Conservation (phyloP, 192 early-diverging fungal genomes). For the Geranomyces variabilis region DNA sequence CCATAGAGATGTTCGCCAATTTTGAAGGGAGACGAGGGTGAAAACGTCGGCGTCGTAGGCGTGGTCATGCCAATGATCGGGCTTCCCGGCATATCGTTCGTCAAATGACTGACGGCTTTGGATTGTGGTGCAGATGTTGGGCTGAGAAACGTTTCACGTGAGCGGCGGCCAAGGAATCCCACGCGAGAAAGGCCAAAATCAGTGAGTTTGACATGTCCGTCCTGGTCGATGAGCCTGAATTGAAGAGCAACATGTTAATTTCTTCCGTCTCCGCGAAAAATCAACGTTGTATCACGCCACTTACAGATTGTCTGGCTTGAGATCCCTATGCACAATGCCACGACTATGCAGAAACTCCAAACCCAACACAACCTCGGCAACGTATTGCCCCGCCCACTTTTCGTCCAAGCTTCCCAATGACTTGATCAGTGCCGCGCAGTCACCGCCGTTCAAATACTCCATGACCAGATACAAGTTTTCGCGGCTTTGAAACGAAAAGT, state of each 20-base stretch:
- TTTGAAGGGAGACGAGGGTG: slow-evolving; percentile 31
- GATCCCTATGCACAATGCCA: slow-evolving; percentile 76
- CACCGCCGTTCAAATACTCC: slow-evolving; percentile 89
- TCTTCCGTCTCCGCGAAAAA: slow-evolving; percentile 66
- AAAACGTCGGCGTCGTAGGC: slow-evolving; percentile 29
- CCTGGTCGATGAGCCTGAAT: slow-evolving; percentile 78
- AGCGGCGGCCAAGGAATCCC: slow-evolving; percentile 80
- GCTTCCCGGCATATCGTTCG: not conserved
- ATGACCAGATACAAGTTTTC: slow-evolving; percentile 86
- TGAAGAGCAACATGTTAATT: too few relatives aligned
- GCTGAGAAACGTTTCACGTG: slow-evolving; percentile 45
- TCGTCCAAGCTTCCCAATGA: slow-evolving; percentile 71
- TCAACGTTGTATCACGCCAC: too few relatives aligned
- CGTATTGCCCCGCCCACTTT: slow-evolving; percentile 83
- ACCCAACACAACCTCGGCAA: slow-evolving; percentile 81
- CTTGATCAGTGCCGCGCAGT: slow-evolving; percentile 85
- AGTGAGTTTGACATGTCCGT: slow-evolving; percentile 84
- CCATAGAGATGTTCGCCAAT: slow-evolving; percentile 24
- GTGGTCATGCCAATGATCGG: slow-evolving; percentile 27
- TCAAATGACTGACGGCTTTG: not conserved
- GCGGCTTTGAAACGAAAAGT: slow-evolving; percentile 81
- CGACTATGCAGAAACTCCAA: slow-evolving; percentile 78
- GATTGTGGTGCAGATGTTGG: slow-evolving; percentile 17
- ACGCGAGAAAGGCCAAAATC: slow-evolving; percentile 86
- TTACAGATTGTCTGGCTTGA: slow-evolving; percentile 2